Evolutionary conservation across 148 eudicot genomes (phyloP), one percentile per base, ranked within the genome.

Genomic region (Bassia scoparia): DNA sequence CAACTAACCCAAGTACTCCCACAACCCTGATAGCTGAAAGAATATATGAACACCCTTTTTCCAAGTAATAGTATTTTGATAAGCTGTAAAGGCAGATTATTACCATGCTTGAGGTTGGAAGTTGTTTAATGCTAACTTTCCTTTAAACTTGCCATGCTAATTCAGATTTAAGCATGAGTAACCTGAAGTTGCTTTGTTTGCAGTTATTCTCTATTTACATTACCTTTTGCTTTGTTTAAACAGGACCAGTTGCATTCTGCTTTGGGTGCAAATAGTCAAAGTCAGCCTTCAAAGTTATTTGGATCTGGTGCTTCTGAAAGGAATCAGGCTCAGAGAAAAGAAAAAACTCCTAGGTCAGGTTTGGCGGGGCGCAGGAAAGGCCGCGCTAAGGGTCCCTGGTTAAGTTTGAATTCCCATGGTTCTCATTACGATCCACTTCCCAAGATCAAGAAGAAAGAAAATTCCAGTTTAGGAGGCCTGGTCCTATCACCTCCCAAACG

Each of bases 381-480:
- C 73, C 76, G 41, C 34, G 26, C 73, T 21, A 71, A 81, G 49
- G 82, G 81, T 61, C 59, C 81, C 41, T 74, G 84, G 81, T 66
- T 85, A 79, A 87, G 86, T 77, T 74, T 87, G 78, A 87, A 78
- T 77, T 83, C 88, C 14, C 79, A 26, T 33, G 83, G 44, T 29
- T 73, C 74, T 79, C 58, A 44, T 70, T 20, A 29, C 41, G 18
- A 63, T 6, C 71, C 53, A 73, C 73, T 61, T 66, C 41, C 77
- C 69, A 67, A 58, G 15, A 37, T 59, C 20, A 80, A 66, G 61
- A 74, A 27, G 5, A 17, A 27, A 3, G 60, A 74, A 62, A 70
- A 37, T 35, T 72, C 74, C 44, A 38, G 23, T 35, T 72, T 18
- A 58, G 76, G 63, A 53, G 74, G 26, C 48, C 35, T 41, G 12